phyloP scores from a whole-genome alignment of 176 grass and related monocot species.

The Hsuehochloa calcarea region DNA sequence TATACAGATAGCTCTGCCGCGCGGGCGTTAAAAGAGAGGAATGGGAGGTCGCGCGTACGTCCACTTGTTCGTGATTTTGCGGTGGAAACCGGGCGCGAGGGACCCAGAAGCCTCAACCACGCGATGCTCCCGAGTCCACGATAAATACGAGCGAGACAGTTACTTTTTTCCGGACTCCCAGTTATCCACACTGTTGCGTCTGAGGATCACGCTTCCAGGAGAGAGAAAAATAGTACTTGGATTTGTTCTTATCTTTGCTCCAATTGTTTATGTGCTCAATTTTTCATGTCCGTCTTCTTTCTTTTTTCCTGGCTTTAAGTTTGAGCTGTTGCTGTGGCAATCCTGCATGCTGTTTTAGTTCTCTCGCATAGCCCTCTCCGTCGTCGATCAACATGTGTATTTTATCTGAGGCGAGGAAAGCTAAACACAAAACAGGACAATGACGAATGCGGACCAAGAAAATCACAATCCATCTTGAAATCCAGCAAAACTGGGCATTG shows the following conservation, averaged over 20 bases:
- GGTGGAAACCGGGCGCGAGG: not conserved
- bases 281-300: too few relatives aligned
- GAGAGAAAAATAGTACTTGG: too few relatives aligned
- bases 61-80: not conserved
- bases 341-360: not conserved
- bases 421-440: too few relatives aligned
- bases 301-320: too few relatives aligned
- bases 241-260: too few relatives aligned
- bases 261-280: too few relatives aligned
- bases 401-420: not conserved
- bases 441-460: too few relatives aligned
- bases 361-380: not conserved
- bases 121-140: conserved; percentile 18
- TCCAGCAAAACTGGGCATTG: not conserved
- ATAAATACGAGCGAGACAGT: not conserved
- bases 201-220: too few relatives aligned
- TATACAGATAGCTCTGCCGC: too few relatives aligned
- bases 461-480: not conserved
- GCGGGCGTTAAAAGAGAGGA: not conserved
- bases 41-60: not conserved
- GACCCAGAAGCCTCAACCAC: not conserved
- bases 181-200: not conserved
- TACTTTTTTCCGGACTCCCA: not conserved
- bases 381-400: not conserved
- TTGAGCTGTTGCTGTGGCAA: not conserved